Evolutionary conservation across 1,284 basidiomycete species (phyloP).

Genomic region (Cryptococcus amylolentus): DNA sequence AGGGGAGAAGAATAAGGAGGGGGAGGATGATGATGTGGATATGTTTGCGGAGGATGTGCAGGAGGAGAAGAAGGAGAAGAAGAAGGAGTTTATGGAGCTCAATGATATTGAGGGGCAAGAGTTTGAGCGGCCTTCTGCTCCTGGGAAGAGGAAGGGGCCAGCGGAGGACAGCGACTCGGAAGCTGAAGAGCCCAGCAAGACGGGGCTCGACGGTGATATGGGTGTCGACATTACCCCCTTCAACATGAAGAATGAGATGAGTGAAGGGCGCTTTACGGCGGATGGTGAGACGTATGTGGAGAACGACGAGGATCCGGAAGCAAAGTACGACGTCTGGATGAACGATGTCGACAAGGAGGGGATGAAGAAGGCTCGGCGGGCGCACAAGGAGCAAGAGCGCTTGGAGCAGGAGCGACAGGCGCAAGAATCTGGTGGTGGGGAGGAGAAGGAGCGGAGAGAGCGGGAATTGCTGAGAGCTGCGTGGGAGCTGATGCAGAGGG

Average conservation of each 20-base stretch:
- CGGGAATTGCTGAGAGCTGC: conserved; percentile 65
- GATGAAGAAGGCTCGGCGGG: conserved; percentile 78
- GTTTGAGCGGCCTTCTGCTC: conserved; percentile 55
- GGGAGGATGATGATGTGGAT: conserved; percentile 62
- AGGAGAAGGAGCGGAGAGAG: conserved; percentile 55
- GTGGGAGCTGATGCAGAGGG: conserved; percentile 71
- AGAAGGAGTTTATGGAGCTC: conserved; percentile 73
- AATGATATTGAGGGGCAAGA: conserved; percentile 96
- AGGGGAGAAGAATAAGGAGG: conserved; percentile 50
- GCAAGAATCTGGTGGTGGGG: conserved; percentile 52
- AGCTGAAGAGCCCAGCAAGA: not conserved
- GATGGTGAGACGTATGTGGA: conserved; percentile 80
- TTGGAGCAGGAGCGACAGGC: conserved; percentile 68
- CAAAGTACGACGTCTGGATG: conserved; percentile 93
- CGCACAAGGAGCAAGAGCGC: conserved; percentile 63
- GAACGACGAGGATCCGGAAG: conserved; percentile 78
- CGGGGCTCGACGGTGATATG: conserved; percentile 60
- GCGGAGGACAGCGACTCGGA: conserved; percentile 54
- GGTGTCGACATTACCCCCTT: conserved; percentile 90
- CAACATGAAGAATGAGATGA: conserved; percentile 99
- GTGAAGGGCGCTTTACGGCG: conserved; percentile 91
- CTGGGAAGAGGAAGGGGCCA: conserved; percentile 50
- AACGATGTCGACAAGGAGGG: conserved; percentile 78
- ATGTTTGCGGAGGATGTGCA: conserved; percentile 67
- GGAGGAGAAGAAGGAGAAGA: conserved; percentile 41